Evolutionary conservation across 176 grass and related monocot genomes (phyloP).

Genomic region (Luzula sylvatica): DNA sequence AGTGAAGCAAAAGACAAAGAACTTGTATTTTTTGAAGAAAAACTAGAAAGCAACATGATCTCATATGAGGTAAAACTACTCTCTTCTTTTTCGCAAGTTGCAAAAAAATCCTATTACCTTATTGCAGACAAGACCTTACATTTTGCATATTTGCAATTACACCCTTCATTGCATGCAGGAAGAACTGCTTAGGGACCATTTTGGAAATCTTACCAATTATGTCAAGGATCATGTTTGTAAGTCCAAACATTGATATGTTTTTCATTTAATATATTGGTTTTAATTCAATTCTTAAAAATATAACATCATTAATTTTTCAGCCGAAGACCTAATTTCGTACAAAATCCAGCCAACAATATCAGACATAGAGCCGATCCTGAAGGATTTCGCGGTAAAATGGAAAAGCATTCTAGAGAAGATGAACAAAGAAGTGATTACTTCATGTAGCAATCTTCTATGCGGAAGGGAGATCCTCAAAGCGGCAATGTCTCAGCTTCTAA

Average conservation of each 20-base stretch:
- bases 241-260: slow-evolving; percentile 26
- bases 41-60: slow-evolving; percentile 71
- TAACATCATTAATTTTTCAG: slow-evolving; percentile 27
- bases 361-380: slow-evolving; percentile 52
- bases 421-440: slow-evolving; percentile 88
- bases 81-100: background rate
- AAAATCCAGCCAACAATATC: slow-evolving; percentile 30
- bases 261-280: slow-evolving; percentile 7
- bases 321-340: slow-evolving; percentile 56
- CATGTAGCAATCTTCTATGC: slow-evolving; percentile 75
- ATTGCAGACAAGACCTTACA: no score
- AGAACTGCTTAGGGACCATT: slow-evolving; percentile 81
- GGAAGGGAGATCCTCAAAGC: slow-evolving; percentile 80
- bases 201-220: slow-evolving; percentile 56
- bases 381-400: slow-evolving; percentile 74
- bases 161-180: slow-evolving; percentile 39
- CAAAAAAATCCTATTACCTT: background rate
- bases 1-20: slow-evolving; percentile 40
- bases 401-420: slow-evolving; percentile 62
- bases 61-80: slow-evolving; percentile 52
- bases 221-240: slow-evolving; percentile 58
- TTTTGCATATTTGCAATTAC: no score
- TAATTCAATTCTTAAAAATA: background rate
- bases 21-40: slow-evolving; percentile 63
- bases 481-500: slow-evolving; percentile 66